phyloP scores from a whole-genome alignment of 352 stramenopile genomes.

The Phytophthora pistaciae region DNA sequence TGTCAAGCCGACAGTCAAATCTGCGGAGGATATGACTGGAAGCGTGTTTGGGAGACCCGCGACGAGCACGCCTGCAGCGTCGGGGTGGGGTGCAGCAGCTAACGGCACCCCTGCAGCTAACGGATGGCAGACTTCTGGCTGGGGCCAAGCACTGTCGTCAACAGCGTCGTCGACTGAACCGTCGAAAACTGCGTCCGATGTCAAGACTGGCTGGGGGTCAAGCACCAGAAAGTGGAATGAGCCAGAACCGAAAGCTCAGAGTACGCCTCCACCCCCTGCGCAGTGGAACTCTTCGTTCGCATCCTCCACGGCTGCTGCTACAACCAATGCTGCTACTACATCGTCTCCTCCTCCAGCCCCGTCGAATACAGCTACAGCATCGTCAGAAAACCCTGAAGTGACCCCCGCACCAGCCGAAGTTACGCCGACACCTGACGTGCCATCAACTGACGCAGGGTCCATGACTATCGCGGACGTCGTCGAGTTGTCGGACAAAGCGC shows the following conservation, averaged over 20 bases:
- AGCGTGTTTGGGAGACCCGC: conserved; percentile 47
- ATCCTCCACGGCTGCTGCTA: neutral
- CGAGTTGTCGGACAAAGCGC: conserved; percentile 69
- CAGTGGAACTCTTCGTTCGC: conserved; percentile 16
- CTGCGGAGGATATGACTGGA: conserved; percentile 20
- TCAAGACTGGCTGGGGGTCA: conserved; percentile 41
- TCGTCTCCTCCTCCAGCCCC: neutral
- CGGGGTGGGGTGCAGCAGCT: conserved; percentile 29
- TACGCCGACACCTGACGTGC: conserved; percentile 11
- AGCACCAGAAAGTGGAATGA: conserved; percentile 48
- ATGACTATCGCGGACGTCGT: conserved; percentile 24
- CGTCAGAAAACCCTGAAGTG: conserved; percentile 21
- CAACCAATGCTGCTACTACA: neutral
- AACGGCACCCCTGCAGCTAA: conserved; percentile 13
- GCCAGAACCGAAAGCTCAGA: conserved; percentile 22
- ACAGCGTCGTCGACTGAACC: conserved; percentile 42
- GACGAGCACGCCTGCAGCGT: conserved; percentile 7
- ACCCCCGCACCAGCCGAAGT: conserved; percentile 1
- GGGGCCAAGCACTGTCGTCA: conserved; percentile 36
- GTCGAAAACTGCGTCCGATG: conserved; percentile 31
- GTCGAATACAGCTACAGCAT: neutral
- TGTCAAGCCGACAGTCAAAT: conserved; percentile 41
- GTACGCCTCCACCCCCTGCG: neutral
- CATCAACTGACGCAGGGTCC: neutral
- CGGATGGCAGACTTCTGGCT: conserved; percentile 37